Evolutionary conservation across 257 asterid species (phyloP).

Genomic region (Fraxinus americana): DNA sequence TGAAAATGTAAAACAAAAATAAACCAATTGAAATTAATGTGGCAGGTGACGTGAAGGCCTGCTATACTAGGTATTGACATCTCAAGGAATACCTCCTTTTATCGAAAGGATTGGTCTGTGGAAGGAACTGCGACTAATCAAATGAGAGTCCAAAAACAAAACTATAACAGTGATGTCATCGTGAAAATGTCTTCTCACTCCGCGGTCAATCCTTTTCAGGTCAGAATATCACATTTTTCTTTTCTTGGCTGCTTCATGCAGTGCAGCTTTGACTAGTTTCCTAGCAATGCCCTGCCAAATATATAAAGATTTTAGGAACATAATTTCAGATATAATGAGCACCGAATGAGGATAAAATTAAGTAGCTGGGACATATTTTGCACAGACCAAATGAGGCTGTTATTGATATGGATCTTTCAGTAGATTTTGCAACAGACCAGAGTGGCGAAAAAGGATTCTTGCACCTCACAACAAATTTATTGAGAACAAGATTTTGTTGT

Average conservation of each 20-base stretch:
- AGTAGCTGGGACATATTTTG: neutral
- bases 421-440: too few species aligned
- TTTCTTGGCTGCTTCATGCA: conserved; percentile 69
- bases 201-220: conserved; percentile 63
- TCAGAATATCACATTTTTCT: conserved; percentile 79
- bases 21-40: conserved; percentile 8
- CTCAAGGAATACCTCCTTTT: conserved; percentile 51
- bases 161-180: conserved; percentile 80
- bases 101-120: conserved; percentile 49
- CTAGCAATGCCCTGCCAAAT: conserved; percentile 72
- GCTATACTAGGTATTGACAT: conserved; percentile 29
- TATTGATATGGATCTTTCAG: neutral
- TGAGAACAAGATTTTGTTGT: neutral
- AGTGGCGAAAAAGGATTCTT: neutral
- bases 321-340: neutral
- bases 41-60: conserved; percentile 20
- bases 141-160: conserved; percentile 55
- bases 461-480: neutral
- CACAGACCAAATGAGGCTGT: neutral
- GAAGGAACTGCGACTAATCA: conserved; percentile 49
- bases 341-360: conserved; percentile 3
- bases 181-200: conserved; percentile 82
- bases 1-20: conserved; percentile 19
- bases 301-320: conserved; percentile 8
- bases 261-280: conserved; percentile 62